phyloP scores from a whole-genome alignment of 2,329 filamentous ascomycete genomes.

The Calonectria crousiana region DNA sequence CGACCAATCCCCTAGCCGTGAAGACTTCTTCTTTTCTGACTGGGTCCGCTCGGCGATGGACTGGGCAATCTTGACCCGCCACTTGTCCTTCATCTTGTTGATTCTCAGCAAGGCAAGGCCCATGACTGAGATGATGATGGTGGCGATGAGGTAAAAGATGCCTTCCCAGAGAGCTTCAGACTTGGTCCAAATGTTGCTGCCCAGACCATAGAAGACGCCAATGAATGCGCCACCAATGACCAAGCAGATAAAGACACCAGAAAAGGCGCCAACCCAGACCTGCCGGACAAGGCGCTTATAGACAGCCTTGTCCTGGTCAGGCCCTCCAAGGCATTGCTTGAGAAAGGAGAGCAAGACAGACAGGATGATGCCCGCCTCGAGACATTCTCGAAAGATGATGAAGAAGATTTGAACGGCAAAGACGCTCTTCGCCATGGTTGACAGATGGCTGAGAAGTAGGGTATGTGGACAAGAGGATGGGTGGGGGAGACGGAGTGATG shows the following conservation, averaged over 20 bases:
- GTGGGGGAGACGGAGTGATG: background rate
- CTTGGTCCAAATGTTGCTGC: constrained; percentile 69
- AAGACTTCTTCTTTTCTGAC: constrained; percentile 50
- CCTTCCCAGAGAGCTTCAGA: constrained; percentile 81
- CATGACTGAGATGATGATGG: constrained; percentile 79
- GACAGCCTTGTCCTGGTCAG: constrained; percentile 66
- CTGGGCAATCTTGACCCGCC: constrained; percentile 78
- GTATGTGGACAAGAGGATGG: background rate
- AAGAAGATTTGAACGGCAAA: constrained; percentile 85
- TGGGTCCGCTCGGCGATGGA: constrained; percentile 66
- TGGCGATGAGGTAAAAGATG: constrained; percentile 75
- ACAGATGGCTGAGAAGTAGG: background rate
- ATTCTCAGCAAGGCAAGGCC: constrained; percentile 79
- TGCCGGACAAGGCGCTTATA: constrained; percentile 77
- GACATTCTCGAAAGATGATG: constrained; percentile 83
- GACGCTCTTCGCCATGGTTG: constrained; percentile 71
- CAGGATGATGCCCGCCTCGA: constrained; percentile 83
- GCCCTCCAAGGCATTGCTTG: constrained; percentile 77
- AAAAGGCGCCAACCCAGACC: constrained; percentile 74
- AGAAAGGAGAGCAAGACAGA: constrained; percentile 83
- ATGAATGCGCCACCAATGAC: constrained; percentile 74
- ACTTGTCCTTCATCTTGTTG: constrained; percentile 82
- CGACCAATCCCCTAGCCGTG: constrained; percentile 60
- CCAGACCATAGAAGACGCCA: constrained; percentile 75
- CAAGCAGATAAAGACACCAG: constrained; percentile 71